Conservation (phyloP, 352 stramenopile species). For the Globisporangium middletonii region DNA sequence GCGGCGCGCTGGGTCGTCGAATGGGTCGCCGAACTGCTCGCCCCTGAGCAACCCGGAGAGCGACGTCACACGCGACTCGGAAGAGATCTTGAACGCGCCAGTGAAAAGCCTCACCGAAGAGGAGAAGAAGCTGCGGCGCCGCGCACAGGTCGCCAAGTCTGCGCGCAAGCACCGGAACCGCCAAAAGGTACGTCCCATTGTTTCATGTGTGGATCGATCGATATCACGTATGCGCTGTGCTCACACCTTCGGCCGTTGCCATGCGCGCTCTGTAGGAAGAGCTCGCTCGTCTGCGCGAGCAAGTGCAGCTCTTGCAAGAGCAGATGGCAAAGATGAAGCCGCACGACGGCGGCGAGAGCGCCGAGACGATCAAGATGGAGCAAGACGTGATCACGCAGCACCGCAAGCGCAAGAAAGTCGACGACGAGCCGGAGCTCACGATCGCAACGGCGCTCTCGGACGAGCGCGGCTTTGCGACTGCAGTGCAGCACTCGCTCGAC, state of each 20-base stretch:
- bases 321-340: conserved; percentile 71
- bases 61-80: conserved; percentile 43
- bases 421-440: conserved; percentile 24
- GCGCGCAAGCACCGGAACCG: conserved; percentile 78
- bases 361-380: conserved; percentile 38
- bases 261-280: conserved; percentile 37
- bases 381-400: conserved; percentile 57
- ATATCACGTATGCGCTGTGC: too few relatives aligned
- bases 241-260: background rate
- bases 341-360: conserved; percentile 27
- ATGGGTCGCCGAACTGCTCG: conserved; percentile 31
- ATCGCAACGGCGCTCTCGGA: conserved; percentile 24
- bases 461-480: conserved; percentile 16
- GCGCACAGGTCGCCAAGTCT: conserved; percentile 77
- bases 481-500: conserved; percentile 15
- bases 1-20: conserved; percentile 14
- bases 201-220: background rate
- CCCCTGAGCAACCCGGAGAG: conserved; percentile 35
- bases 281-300: conserved; percentile 55
- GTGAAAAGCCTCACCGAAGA: conserved; percentile 80
- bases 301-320: conserved; percentile 71
- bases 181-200: conserved; percentile 33
- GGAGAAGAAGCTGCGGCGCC: conserved; percentile 75
- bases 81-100: conserved; percentile 75
- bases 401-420: conserved; percentile 70